Evolutionary conservation across 495 filamentous ascomycete genomes (phyloP).

Genomic region (Aspergillus bridgeri): DNA sequence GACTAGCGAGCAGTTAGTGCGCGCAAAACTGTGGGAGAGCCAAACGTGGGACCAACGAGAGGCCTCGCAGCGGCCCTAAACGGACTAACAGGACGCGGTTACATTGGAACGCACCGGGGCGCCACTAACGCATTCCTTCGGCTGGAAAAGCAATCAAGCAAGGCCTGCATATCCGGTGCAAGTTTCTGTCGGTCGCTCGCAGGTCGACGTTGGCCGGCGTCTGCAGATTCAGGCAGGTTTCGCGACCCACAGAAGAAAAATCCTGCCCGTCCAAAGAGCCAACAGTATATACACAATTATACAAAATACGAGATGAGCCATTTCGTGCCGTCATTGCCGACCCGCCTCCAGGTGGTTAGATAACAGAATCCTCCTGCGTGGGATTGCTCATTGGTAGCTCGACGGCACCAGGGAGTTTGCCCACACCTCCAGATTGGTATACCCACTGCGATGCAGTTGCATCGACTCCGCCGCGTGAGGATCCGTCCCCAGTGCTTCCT

Average conservation of each 20-base stretch:
- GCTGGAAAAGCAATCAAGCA: background rate
- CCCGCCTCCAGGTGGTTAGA: too few relatives aligned
- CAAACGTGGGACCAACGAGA: background rate
- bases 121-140: background rate
- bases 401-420: slow-evolving; percentile 19
- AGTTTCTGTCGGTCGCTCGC: too few relatives aligned
- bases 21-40: background rate
- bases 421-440: slow-evolving; percentile 19
- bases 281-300: background rate
- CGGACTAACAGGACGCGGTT: background rate
- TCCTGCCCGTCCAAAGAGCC: background rate
- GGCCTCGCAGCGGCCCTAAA: background rate
- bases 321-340: too few relatives aligned
- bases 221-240: too few relatives aligned
- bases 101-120: background rate
- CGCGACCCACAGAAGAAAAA: background rate
- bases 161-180: background rate
- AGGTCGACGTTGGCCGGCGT: background rate
- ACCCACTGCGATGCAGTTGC: slow-evolving; percentile 17
- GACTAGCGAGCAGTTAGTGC: background rate
- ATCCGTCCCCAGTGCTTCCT: slow-evolving; percentile 14
- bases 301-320: background rate
- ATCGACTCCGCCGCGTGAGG: slow-evolving; percentile 14
- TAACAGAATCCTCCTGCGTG: background rate
- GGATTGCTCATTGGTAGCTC: background rate